Conservation (phyloP, 371 early-diverging fungal genomes). For the Rhizomucor pusillus region DNA sequence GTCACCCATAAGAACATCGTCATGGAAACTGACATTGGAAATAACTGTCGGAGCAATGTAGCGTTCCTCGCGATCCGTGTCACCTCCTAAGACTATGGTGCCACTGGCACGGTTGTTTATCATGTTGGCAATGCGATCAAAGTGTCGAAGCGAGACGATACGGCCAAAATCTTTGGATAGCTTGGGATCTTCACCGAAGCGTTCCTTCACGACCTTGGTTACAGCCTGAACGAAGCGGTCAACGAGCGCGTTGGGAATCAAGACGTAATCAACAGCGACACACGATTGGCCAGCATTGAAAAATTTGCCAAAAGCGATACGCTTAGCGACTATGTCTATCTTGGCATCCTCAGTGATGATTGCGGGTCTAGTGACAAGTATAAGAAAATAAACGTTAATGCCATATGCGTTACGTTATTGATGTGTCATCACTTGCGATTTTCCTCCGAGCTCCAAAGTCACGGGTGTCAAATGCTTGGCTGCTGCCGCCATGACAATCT, state of each 20-base stretch:
- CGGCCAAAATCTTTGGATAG: slow-evolving; percentile 55
- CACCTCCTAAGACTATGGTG: slow-evolving; percentile 42
- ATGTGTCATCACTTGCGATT: slow-evolving; percentile 45
- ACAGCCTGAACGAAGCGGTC: slow-evolving; percentile 48
- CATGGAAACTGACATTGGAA: slow-evolving; percentile 15
- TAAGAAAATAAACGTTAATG: no score
- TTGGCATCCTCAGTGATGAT: slow-evolving; percentile 67
- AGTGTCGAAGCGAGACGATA: slow-evolving; percentile 72
- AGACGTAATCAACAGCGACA: slow-evolving; percentile 84
- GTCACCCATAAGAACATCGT: slow-evolving; percentile 32
- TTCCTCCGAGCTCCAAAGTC: slow-evolving; percentile 88
- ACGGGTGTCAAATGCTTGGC: slow-evolving; percentile 69
- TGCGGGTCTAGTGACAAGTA: slow-evolving; percentile 54
- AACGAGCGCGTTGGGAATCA: slow-evolving; percentile 54
- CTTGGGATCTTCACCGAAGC: slow-evolving; percentile 54
- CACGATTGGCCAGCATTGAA: slow-evolving; percentile 88
- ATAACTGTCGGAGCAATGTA: slow-evolving; percentile 20
- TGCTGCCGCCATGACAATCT: slow-evolving; percentile 76
- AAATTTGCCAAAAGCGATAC: slow-evolving; percentile 80
- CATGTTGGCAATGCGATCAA: slow-evolving; percentile 58
- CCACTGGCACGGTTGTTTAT: slow-evolving; percentile 51
- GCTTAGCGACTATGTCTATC: slow-evolving; percentile 59
- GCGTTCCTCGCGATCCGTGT: slow-evolving; percentile 14
- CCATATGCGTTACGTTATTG: no score
- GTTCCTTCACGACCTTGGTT: slow-evolving; percentile 41